Conservation (phyloP, 2,329 filamentous ascomycete genomes). For the Trichoderma breve region DNA sequence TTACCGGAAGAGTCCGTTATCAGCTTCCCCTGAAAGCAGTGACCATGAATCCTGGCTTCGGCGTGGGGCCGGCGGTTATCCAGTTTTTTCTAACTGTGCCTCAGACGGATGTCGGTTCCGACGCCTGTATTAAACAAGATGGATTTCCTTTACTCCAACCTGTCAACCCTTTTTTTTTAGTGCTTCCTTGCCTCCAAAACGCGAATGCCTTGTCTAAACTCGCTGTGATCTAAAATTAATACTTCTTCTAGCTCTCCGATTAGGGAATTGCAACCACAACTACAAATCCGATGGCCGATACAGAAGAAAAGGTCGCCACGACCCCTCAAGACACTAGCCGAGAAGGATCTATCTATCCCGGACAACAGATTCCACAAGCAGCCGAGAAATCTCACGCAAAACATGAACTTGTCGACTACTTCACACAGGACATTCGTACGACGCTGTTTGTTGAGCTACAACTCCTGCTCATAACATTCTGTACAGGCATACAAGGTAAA, state of each 20-base stretch:
- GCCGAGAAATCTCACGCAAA: background rate
- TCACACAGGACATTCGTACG: slow-evolving; percentile 36
- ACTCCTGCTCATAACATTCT: slow-evolving; percentile 48
- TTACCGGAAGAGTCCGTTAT: slow-evolving; percentile 1
- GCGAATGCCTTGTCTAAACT: background rate
- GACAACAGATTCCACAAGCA: background rate
- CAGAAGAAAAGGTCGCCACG: background rate
- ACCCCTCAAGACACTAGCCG: slow-evolving; percentile 5
- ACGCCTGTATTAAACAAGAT: slow-evolving; percentile 9
- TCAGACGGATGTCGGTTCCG: slow-evolving; percentile 19
- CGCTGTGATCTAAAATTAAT: background rate
- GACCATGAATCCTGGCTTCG: slow-evolving; percentile 4
- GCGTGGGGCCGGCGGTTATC: slow-evolving; percentile 16
- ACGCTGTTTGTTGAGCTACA: slow-evolving; percentile 45
- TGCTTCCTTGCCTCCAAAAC: background rate
- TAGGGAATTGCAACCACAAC: background rate
- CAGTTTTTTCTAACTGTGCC: slow-evolving; percentile 7
- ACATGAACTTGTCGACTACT: slow-evolving; percentile 18
- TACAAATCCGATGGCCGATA: background rate
- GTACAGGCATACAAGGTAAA: slow-evolving; percentile 50
- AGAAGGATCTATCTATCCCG: slow-evolving; percentile 3
- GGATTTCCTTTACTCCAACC: background rate
- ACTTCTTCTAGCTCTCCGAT: background rate
- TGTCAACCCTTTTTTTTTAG: background rate
- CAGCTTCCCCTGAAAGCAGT: background rate